Conservation (phyloP, 2,329 filamentous ascomycete species). For the Ilyonectria destructans region DNA sequence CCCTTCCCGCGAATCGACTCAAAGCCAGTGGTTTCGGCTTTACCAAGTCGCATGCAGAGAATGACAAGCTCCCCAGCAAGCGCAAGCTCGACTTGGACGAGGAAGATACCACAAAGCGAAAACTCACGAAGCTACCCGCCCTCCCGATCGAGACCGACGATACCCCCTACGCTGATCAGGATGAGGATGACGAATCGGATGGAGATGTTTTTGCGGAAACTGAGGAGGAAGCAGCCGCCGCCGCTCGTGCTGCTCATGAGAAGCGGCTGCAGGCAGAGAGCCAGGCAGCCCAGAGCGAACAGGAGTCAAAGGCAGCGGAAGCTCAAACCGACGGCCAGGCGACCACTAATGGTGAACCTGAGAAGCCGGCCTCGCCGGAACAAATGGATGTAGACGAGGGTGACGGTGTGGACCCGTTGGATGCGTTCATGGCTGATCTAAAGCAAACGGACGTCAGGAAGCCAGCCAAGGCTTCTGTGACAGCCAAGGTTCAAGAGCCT, state of each 20-base stretch:
- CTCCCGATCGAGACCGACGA: slow-evolving; percentile 78
- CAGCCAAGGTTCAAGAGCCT: slow-evolving; percentile 75
- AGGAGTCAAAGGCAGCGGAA: slow-evolving; percentile 47
- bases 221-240: slow-evolving; percentile 90
- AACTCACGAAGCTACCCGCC: slow-evolving; percentile 91
- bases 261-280: slow-evolving; percentile 75
- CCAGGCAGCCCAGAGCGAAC: slow-evolving; percentile 62
- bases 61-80: slow-evolving; percentile 78
- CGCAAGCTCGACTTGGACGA: slow-evolving; percentile 89
- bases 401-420: slow-evolving; percentile 89
- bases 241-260: slow-evolving; percentile 88
- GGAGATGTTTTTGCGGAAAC: slow-evolving; percentile 84
- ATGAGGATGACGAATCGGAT: slow-evolving; percentile 81
- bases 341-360: slow-evolving; percentile 44
- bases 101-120: slow-evolving; percentile 88
- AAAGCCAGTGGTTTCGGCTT: slow-evolving; percentile 91
- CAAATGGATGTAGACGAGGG: slow-evolving; percentile 73
- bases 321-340: slow-evolving; percentile 50
- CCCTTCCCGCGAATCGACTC: slow-evolving; percentile 77
- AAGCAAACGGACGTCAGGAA: slow-evolving; percentile 68
- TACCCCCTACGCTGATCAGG: slow-evolving; percentile 74
- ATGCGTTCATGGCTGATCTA: slow-evolving; percentile 93
- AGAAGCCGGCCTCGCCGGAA: slow-evolving; percentile 52
- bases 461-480: slow-evolving; percentile 50
- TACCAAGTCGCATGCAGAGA: slow-evolving; percentile 76